phyloP scores from a whole-genome alignment of 305 asterid species.

The Ajuga reptans region DNA sequence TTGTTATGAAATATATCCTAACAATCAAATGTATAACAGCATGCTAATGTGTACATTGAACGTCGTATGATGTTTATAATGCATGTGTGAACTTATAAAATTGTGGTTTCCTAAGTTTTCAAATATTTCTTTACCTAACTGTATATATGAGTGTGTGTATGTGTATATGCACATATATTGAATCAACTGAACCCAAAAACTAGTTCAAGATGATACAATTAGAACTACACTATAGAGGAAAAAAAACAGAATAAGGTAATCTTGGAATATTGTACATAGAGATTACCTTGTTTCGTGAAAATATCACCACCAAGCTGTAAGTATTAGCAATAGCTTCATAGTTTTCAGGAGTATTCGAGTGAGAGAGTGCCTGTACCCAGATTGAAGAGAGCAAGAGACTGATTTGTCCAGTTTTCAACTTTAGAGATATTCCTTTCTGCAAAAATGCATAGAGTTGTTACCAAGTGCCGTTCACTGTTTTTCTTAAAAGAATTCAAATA shows the following conservation, averaged over 20 bases:
- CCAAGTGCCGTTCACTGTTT: slow-evolving; percentile 12
- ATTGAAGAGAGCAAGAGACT: slow-evolving; percentile 72
- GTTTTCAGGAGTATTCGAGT: slow-evolving; percentile 57
- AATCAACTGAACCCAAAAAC: background rate
- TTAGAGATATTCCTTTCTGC: slow-evolving; percentile 63
- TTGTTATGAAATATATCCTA: background rate
- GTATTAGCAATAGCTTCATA: slow-evolving; percentile 82
- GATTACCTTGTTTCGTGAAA: slow-evolving; percentile 62
- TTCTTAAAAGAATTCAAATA: slow-evolving; percentile 13
- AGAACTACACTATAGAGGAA: background rate
- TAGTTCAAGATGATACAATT: background rate
- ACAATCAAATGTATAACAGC: background rate
- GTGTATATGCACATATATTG: background rate
- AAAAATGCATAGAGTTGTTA: slow-evolving; percentile 23
- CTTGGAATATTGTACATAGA: background rate
- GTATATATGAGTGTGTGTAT: background rate
- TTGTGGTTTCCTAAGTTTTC: background rate
- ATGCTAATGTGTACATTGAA: background rate
- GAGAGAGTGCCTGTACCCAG: slow-evolving; percentile 65
- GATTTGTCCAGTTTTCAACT: slow-evolving; percentile 62
- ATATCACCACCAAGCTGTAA: slow-evolving; percentile 62
- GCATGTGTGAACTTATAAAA: background rate
- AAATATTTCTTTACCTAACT: too few species aligned
- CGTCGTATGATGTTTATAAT: background rate
- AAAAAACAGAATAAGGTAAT: background rate